Evolutionary conservation across 768 basidiomycete genomes (phyloP), one percentile per base, ranked within the genome.

Genomic region (Macrolepiota albuminosa): DNA sequence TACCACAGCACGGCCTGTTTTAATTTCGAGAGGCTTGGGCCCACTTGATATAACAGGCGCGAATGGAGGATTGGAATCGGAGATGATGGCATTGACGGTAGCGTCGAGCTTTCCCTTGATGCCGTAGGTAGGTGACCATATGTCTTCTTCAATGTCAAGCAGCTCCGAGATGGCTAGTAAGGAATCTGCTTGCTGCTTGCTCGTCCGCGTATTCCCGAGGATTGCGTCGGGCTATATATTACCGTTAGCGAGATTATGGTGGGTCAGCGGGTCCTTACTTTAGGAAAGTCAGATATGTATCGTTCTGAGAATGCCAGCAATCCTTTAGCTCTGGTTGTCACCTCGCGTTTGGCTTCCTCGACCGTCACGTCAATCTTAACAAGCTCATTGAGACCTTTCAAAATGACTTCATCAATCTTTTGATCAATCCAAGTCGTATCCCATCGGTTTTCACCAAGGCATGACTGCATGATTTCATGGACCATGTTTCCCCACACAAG

Each of bases 51-150:
- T 39, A 46, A 51, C 68, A 62, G 66, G 73, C 58, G 56, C 34
- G 65, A 47, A 66, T 55, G 59, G 45, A 58, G 68, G 60, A 68
- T 70, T 76, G 31, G 71, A 72, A 55, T 86, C 85, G 7, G 80
- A 71, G 47, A 94, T 79, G 36, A 85, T 71, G 0, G 84, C 84
- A 62, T 91, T 79, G 2, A 98, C 85, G 2, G 89, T 93, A 1
- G 91, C 96, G 66, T 99, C 97, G 24, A 98, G 76, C 73, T 98
- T 98, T 26, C 97, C 97, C 71, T 95, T 96, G 39, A 99, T 77
- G 1, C 97, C 97, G 66, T 92, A 96, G 2, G 85, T 88, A 0
- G 97, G 96, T 0, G 93, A 95, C 90, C 93, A 97, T 63, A 99
- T 96, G 64, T 98, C 95, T 69, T 99, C 97, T 76, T 99, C 97